Conservation (phyloP, 2,329 filamentous ascomycete genomes). For the Pezizomycotina sp. region DNA sequence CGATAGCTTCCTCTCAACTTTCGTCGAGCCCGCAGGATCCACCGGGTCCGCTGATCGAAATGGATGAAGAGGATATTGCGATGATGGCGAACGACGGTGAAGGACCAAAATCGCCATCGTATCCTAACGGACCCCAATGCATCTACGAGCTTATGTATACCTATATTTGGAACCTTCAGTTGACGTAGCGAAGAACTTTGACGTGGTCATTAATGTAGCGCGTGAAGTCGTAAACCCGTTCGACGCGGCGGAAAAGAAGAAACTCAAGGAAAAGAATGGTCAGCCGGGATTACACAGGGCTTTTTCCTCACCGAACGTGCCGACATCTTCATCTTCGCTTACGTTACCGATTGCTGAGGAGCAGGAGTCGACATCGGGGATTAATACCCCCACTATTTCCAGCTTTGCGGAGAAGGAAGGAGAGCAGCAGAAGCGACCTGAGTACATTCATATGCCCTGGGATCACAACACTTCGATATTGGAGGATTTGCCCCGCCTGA, state of each 20-base stretch:
- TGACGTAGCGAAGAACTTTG: slow-evolving; percentile 59
- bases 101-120: slow-evolving; percentile 60
- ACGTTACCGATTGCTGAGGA: slow-evolving; percentile 28
- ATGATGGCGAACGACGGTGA: slow-evolving; percentile 60
- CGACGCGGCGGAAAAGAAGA: slow-evolving; percentile 28
- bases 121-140: slow-evolving; percentile 64
- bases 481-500: slow-evolving; percentile 56
- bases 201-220: slow-evolving; percentile 71
- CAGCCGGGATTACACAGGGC: slow-evolving; percentile 24
- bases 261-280: slow-evolving; percentile 23
- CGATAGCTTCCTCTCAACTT: slow-evolving; percentile 32
- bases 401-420: slow-evolving; percentile 30
- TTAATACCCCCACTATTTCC: slow-evolving; percentile 44
- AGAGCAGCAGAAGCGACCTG: no score
- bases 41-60: slow-evolving; percentile 35
- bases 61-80: slow-evolving; percentile 45
- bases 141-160: slow-evolving; percentile 67
- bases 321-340: slow-evolving; percentile 22
- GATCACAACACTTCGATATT: slow-evolving; percentile 80
- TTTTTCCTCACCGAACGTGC: slow-evolving; percentile 33
- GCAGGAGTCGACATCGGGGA: slow-evolving; percentile 33
- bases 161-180: slow-evolving; percentile 66
- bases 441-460: slow-evolving; percentile 79
- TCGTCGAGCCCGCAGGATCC: slow-evolving; percentile 30
- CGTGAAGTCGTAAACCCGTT: slow-evolving; percentile 69